Conservation (phyloP, 1,139 yeast genomes). For the Pichia sp. region DNA sequence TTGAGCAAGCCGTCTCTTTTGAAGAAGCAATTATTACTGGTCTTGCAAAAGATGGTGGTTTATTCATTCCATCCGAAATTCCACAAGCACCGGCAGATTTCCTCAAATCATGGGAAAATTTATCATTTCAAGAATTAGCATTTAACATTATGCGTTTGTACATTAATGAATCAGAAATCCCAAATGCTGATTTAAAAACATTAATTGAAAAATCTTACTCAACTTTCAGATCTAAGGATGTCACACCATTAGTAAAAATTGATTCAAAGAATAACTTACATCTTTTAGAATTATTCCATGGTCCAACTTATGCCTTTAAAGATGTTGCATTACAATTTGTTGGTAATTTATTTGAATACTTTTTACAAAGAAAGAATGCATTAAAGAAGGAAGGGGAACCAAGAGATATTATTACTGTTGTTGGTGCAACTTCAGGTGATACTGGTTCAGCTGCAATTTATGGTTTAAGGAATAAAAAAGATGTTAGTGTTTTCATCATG, state of each 20-base stretch:
- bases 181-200: conserved; percentile 55
- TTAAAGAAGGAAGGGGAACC: conserved; percentile 47
- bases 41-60: conserved; percentile 93
- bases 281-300: conserved; percentile 90
- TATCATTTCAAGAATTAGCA: conserved; percentile 81
- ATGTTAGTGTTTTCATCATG: conserved; percentile 89
- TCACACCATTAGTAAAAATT: conserved; percentile 73
- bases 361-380: conserved; percentile 70
- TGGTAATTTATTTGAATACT: conserved; percentile 92
- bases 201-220: conserved; percentile 72
- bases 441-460: conserved; percentile 99
- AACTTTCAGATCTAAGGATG: conserved; percentile 78
- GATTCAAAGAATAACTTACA: conserved; percentile 48
- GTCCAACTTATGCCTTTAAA: conserved; percentile 98
- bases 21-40: conserved; percentile 95
- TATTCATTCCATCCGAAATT: conserved; percentile 79
- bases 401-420: conserved; percentile 84
- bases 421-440: conserved; percentile 98
- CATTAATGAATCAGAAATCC: conserved; percentile 63
- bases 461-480: conserved; percentile 94
- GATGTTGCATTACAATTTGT: conserved; percentile 98
- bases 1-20: conserved; percentile 54
- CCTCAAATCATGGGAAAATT: conserved; percentile 61
- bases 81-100: conserved; percentile 62
- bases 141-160: conserved; percentile 78